Evolutionary conservation across 2,329 filamentous ascomycete genomes (phyloP).

Genomic region (Diplodia corticola): DNA sequence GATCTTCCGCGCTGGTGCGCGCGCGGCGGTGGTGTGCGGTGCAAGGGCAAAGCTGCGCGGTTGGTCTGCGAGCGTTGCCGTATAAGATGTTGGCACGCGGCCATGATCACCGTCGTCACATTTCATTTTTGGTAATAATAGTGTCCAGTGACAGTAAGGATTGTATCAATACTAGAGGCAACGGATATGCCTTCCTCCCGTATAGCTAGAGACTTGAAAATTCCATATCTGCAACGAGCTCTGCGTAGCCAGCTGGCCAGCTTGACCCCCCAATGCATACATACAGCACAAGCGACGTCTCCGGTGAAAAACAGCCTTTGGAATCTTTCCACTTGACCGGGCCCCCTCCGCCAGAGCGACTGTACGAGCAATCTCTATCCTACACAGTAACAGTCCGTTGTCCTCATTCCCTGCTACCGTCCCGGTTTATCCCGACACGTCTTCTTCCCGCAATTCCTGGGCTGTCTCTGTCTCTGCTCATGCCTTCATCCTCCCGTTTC

Average conservation of each 20-base stretch:
- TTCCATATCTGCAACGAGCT: background rate
- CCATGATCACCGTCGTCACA: background rate
- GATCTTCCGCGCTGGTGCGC: constrained; percentile 9
- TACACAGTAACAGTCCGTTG: background rate
- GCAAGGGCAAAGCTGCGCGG: background rate
- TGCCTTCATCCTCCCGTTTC: background rate
- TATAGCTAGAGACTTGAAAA: too few species aligned
- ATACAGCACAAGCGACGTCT: background rate
- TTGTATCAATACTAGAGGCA: background rate
- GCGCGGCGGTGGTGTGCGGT: background rate
- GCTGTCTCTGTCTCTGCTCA: background rate
- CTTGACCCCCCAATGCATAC: background rate
- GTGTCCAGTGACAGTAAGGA: too few species aligned
- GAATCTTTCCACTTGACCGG: background rate
- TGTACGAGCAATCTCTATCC: constrained; percentile 17
- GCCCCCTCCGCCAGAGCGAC: background rate
- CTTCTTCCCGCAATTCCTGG: background rate
- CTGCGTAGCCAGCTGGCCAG: background rate
- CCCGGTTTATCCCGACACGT: background rate
- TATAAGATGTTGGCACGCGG: background rate
- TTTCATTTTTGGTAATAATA: too few species aligned
- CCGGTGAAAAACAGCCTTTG: background rate
- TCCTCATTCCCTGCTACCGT: background rate
- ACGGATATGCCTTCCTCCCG: too few species aligned
- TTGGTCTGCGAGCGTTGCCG: background rate